Evolutionary conservation across 1,284 basidiomycete species (phyloP), one percentile per base, ranked within the genome.

Genomic region (Leucoagaricus sp.): DNA sequence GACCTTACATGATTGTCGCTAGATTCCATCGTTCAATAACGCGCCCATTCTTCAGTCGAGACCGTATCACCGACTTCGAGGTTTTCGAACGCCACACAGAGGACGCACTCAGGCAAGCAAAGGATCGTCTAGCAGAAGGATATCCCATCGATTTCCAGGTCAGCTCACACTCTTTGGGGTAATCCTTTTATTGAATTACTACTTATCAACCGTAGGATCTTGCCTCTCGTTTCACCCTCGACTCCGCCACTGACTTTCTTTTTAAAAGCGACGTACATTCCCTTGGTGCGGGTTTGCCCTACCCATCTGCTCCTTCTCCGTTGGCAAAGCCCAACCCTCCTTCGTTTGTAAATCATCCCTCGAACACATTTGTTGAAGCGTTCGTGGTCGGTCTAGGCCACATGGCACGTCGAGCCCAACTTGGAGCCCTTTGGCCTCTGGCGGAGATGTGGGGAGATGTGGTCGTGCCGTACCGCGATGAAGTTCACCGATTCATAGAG

Each of bases 21-120:
- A 82, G 78, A 61, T 81, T 81, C 63, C 81, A 83, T 60, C 78
- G 81, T 15, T 63, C 71, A 1, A 80, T 83, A 71, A 77, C 79
- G 0, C 74, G 81, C 1, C 82, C 82, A 0, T 82, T 82, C 65
- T 84, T 85, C 67, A 78, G 69, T 62, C 72, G 73, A 46, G 82
- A 84, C 26, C 72, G 80, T n/a, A 75, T 82, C 60, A 75, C 69
- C 53, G 74, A 83, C 59, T 81, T 83, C 58, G 79, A 82, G 25
- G 75, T 77, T 29, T 82, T 82, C 59, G 78, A 79, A 26, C 63
- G 70, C 1, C 75, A 80, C 59, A 72, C 76, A 0, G 65, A 72
- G 5, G 65, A 71, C 31, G 71, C 75, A 7, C 64, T 80, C 42
- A 45, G 60, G 19, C 70, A 72, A 47, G 69, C 80, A 55, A 73